Conservation (phyloP, 2,329 filamentous ascomycete species). For the Hypoxylon sp. region DNA sequence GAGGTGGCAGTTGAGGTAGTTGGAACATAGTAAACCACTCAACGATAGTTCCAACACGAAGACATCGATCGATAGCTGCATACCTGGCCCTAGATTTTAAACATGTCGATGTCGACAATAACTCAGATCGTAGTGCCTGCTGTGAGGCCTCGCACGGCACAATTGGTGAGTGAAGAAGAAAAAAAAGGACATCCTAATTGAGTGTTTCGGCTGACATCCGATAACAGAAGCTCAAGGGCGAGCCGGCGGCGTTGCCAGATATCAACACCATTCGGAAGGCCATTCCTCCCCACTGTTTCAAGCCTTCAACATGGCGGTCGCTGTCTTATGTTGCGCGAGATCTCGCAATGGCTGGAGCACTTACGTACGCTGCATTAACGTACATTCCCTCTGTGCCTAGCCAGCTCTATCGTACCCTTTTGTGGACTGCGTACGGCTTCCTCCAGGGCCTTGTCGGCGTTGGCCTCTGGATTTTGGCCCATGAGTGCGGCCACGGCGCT, state of each 20-base stretch:
- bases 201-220: slow-evolving; percentile 14
- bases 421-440: slow-evolving; percentile 74
- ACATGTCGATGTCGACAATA: slow-evolving; percentile 46
- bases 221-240: slow-evolving; percentile 36
- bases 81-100: slow-evolving; percentile 9
- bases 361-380: slow-evolving; percentile 67
- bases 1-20: slow-evolving; percentile 6
- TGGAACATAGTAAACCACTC: slow-evolving; percentile 1
- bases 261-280: slow-evolving; percentile 66
- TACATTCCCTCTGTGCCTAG: slow-evolving; percentile 68
- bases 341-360: slow-evolving; percentile 63
- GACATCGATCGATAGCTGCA: slow-evolving; percentile 9
- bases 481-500: slow-evolving; percentile 79
- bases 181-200: not conserved
- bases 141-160: slow-evolving; percentile 34
- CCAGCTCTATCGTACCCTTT: slow-evolving; percentile 60
- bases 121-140: slow-evolving; percentile 44
- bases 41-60: slow-evolving; percentile 11
- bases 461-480: slow-evolving; percentile 79
- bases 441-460: slow-evolving; percentile 76
- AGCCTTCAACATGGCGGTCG: slow-evolving; percentile 67
- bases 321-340: slow-evolving; percentile 72
- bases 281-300: slow-evolving; percentile 74
- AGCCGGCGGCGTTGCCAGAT: slow-evolving; percentile 58
- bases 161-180: slow-evolving; percentile 36